A percentile compares a stretch with the other conserved stretches of the same genome.
phyloP scores from a whole-genome alignment of 202 grass and related monocot species.

The Schoenoplectus tabernaemontani region DNA sequence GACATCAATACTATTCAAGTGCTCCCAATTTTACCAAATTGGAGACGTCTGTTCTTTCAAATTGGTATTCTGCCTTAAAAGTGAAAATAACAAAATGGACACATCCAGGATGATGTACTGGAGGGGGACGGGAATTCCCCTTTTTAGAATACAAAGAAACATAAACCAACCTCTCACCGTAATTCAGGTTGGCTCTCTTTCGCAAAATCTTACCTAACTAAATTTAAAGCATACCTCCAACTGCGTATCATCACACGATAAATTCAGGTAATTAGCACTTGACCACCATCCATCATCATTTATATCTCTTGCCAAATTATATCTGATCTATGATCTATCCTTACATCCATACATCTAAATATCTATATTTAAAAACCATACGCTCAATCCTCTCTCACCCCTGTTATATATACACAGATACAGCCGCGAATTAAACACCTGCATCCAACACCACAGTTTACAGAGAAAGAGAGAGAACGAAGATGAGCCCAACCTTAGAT shows the following conservation, averaged over 20 bases:
- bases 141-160: neutral
- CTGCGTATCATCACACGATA: neutral
- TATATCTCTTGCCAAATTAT: neutral
- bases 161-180: neutral
- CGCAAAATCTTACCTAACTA: conserved; percentile 16
- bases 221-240: conserved; percentile 1
- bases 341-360: neutral
- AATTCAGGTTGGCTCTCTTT: neutral
- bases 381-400: neutral
- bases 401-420: neutral
- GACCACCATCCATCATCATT: neutral
- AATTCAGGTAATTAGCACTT: neutral
- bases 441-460: neutral
- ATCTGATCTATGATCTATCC: neutral
- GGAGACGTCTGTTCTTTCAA: neutral
- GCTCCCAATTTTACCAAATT: neutral
- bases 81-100: neutral
- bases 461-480: neutral
- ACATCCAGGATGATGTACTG: neutral
- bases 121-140: too few species aligned
- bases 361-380: neutral
- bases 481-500: conserved; percentile 18
- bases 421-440: neutral
- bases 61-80: neutral
- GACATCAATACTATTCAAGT: neutral